A percentile compares a stretch with the other conserved stretches of the same genome.
Evolutionary conservation across 768 basidiomycete species (phyloP).

Genomic region (Strobilomyces dryophilus): DNA sequence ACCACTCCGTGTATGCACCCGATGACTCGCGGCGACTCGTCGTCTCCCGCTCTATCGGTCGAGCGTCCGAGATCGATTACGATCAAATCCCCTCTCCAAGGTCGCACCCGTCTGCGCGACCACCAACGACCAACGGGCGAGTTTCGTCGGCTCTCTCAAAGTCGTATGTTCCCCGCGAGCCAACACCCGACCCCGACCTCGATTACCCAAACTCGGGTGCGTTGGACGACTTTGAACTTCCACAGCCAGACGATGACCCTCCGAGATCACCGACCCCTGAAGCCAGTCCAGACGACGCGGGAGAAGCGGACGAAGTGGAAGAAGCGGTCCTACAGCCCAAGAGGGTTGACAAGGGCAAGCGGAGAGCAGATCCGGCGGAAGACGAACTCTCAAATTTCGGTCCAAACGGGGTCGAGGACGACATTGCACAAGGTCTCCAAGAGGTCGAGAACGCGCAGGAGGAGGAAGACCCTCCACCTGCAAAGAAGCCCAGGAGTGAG

Average conservation of each 20-base stretch:
- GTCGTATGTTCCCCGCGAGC: conserved; percentile 20
- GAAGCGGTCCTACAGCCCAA: conserved; percentile 26
- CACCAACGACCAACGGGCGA: conserved; percentile 31
- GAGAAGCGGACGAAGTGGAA: conserved; percentile 30
- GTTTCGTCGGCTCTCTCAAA: conserved; percentile 33
- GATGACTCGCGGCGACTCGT: conserved; percentile 31
- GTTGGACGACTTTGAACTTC: conserved; percentile 28
- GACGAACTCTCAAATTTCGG: conserved; percentile 7
- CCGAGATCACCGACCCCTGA: conserved; percentile 43
- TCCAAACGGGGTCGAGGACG: conserved; percentile 37
- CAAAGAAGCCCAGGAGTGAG: conserved; percentile 29
- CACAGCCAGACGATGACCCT: conserved; percentile 23
- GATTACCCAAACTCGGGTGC: conserved; percentile 22
- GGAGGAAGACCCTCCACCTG: conserved; percentile 34
- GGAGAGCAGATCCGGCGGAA: conserved; percentile 27
- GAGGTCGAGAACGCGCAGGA: conserved; percentile 51
- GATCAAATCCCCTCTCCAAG: conserved; percentile 62
- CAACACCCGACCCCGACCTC: conserved; percentile 19
- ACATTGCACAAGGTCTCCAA: conserved; percentile 40
- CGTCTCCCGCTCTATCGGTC: conserved; percentile 45
- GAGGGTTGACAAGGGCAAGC: conserved; percentile 39
- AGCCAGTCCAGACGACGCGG: conserved; percentile 43
- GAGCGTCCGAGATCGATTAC: conserved; percentile 54
- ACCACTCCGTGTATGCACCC: conserved; percentile 36
- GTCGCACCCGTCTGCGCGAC: conserved; percentile 28